phyloP scores from a whole-genome alignment of 768 basidiomycete genomes.

The Boletus rubropictus region DNA sequence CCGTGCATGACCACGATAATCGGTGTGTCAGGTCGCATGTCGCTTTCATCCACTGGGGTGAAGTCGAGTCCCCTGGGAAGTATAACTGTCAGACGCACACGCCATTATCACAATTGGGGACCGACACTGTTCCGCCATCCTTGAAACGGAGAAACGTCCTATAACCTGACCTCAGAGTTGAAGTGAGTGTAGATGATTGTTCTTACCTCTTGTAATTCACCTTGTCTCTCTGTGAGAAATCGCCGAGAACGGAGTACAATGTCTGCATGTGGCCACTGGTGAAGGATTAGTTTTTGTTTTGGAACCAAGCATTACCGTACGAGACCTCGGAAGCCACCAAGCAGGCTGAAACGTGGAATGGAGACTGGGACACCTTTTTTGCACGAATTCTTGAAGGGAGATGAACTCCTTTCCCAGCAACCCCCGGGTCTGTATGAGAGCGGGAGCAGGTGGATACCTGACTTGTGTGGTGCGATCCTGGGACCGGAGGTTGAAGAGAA shows the following conservation, averaged over 20 bases:
- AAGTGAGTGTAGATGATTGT: background rate
- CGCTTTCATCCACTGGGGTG: slow-evolving; percentile 22
- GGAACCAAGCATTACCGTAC: background rate
- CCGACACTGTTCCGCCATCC: slow-evolving; percentile 33
- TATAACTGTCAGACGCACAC: background rate
- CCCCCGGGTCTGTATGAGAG: slow-evolving; percentile 16
- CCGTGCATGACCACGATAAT: slow-evolving; percentile 31
- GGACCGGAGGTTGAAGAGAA: slow-evolving; percentile 12
- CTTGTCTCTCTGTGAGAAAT: slow-evolving; percentile 29
- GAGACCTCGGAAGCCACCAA: slow-evolving; percentile 32
- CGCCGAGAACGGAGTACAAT: slow-evolving; percentile 27
- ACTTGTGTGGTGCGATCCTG: slow-evolving; percentile 16
- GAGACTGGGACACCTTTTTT: slow-evolving; percentile 28
- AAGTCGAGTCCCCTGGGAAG: slow-evolving; percentile 30
- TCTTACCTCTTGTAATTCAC: slow-evolving; percentile 29
- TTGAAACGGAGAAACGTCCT: slow-evolving; percentile 27
- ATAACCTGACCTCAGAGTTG: slow-evolving; percentile 5
- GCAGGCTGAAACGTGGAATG: slow-evolving; percentile 25
- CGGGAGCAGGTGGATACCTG: slow-evolving; percentile 17
- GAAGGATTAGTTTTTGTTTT: slow-evolving; percentile 12
- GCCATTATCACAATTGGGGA: background rate
- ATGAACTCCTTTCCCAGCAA: slow-evolving; percentile 7
- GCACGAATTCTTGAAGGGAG: slow-evolving; percentile 28
- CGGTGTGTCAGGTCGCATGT: slow-evolving; percentile 23
- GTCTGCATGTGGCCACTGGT: slow-evolving; percentile 31